Evolutionary conservation across 257 asterid species (phyloP).

Genomic region (Ballota nigra): DNA sequence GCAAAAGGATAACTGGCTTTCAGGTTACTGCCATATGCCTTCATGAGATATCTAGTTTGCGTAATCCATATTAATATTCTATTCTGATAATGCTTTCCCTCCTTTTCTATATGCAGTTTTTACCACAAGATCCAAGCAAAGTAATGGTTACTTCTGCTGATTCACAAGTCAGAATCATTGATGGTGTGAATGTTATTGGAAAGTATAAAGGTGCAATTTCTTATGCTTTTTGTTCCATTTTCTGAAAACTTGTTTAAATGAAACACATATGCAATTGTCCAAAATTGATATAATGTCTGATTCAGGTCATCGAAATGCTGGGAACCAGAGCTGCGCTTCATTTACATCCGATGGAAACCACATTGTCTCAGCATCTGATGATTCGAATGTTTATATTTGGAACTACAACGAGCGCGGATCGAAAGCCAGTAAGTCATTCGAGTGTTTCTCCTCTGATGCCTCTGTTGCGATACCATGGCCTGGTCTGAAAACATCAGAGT

Average conservation of each 20-base stretch:
- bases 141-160: conserved; percentile 85
- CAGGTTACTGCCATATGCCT: conserved; percentile 61
- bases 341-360: conserved; percentile 73
- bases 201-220: conserved; percentile 70
- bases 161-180: conserved; percentile 73
- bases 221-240: not conserved
- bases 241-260: not conserved
- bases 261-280: no score
- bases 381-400: conserved; percentile 72
- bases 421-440: conserved; percentile 54
- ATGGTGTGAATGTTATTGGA: conserved; percentile 56
- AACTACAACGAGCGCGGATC: conserved; percentile 37
- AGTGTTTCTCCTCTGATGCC: conserved; percentile 68
- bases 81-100: not conserved
- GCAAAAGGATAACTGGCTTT: conserved; percentile 82
- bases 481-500: conserved; percentile 31
- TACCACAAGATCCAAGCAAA: conserved; percentile 71
- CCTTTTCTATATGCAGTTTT: conserved; percentile 52
- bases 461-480: conserved; percentile 83
- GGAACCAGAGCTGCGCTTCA: conserved; percentile 62
- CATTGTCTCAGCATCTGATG: conserved; percentile 76
- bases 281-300: not conserved
- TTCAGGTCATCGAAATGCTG: conserved; percentile 62
- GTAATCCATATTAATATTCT: not conserved
- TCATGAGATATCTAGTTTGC: conserved; percentile 12